A percentile compares a stretch with the other conserved stretches of the same genome.
Conservation (phyloP, 768 basidiomycete genomes). For the Ramaria rubella region DNA sequence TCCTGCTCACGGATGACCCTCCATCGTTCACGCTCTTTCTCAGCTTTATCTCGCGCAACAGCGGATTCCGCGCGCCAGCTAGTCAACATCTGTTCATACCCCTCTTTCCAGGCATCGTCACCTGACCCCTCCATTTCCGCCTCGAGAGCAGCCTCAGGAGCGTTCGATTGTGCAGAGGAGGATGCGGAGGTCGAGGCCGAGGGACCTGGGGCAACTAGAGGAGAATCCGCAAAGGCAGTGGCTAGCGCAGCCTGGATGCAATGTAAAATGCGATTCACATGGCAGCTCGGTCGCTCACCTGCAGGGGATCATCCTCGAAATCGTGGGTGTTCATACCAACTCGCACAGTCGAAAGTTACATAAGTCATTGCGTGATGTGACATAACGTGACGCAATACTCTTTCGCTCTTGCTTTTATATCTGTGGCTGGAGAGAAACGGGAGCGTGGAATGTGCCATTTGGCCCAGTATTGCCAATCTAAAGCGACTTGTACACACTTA, state of each 20-base stretch:
- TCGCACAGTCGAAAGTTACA: background rate
- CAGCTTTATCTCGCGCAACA: slow-evolving; percentile 66
- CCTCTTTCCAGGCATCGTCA: slow-evolving; percentile 53
- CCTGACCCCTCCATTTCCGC: background rate
- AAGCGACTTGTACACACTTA: too few relatives aligned
- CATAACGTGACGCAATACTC: too few relatives aligned
- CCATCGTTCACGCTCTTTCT: slow-evolving; percentile 66
- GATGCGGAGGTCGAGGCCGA: background rate
- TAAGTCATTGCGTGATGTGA: too few relatives aligned
- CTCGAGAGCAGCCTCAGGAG: slow-evolving; percentile 12
- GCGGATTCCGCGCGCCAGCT: slow-evolving; percentile 70
- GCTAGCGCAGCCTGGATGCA: slow-evolving; percentile 22
- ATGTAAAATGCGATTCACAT: background rate
- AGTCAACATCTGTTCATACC: slow-evolving; percentile 62
- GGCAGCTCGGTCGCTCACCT: background rate
- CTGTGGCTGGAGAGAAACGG: too few relatives aligned
- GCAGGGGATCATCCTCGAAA: slow-evolving; percentile 4
- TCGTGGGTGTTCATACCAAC: background rate
- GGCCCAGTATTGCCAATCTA: too few relatives aligned
- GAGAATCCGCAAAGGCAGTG: slow-evolving; percentile 22
- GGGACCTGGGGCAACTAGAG: slow-evolving; percentile 18
- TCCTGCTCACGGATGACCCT: slow-evolving; percentile 50
- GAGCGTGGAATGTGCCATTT: too few relatives aligned
- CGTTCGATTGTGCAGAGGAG: slow-evolving; percentile 10
- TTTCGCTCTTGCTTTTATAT: too few relatives aligned